These are phyloP conservation scores for Flaveria sonorensis DNA, from an alignment of 129 eudicot genomes.

Conservation along the genomic window DNA sequence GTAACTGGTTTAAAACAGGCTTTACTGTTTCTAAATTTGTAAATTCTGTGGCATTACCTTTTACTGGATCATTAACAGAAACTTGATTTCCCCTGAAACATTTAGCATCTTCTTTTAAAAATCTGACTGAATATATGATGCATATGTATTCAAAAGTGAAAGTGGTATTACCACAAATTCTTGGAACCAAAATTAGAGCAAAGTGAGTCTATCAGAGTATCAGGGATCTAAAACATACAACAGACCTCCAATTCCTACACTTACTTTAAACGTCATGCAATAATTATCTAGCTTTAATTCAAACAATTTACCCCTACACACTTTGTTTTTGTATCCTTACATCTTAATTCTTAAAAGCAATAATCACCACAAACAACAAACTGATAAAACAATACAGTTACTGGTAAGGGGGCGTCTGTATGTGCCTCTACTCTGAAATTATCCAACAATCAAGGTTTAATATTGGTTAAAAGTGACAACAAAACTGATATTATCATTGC, in stretches of 20 bases:
- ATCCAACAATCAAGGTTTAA: background rate
- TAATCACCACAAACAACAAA: background rate
- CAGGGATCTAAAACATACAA: background rate
- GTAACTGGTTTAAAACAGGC: background rate
- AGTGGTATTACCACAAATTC: background rate
- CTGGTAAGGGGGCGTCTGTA: background rate
- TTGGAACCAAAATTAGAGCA: background rate
- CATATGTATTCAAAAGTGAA: background rate
- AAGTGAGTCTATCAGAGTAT: background rate
- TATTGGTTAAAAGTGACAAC: background rate
- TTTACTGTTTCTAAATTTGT: slow-evolving; percentile 12
- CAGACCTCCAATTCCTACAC: background rate
- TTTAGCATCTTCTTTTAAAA: slow-evolving; percentile 1
- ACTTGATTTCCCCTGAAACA: slow-evolving; percentile 31
- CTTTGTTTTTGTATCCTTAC: background rate
- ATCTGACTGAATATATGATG: background rate
- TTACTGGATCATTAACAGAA: slow-evolving; percentile 17
- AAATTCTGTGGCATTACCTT: background rate
- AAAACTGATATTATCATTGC: background rate
- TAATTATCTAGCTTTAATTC: background rate
- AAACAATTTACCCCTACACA: background rate
- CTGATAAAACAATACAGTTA: background rate
- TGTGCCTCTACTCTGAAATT: background rate
- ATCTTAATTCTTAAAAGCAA: background rate
- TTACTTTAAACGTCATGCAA: background rate